A percentile compares a stretch with the other conserved stretches of the same genome.
Evolutionary conservation across 176 grass and related monocot species (phyloP).

Genomic region (Bolboschoenus planiculmis): DNA sequence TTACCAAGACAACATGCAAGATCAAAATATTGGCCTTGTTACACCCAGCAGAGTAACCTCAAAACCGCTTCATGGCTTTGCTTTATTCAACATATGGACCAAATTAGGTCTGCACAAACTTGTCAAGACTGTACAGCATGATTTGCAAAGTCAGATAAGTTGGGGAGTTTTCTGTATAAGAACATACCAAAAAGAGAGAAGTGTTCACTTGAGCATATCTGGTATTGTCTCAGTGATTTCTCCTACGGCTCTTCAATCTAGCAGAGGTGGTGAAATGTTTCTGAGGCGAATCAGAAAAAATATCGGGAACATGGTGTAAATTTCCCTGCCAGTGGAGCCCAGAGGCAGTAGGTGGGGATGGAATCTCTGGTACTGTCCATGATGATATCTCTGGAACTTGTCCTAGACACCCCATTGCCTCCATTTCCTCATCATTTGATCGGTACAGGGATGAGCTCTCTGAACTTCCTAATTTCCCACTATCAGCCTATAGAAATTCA

Average conservation of each 20-base stretch:
- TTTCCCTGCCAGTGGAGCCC: conserved; percentile 59
- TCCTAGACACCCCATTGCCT: conserved; percentile 39
- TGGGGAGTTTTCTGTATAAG: background rate
- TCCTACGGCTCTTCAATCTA: conserved; percentile 37
- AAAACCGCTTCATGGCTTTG: background rate
- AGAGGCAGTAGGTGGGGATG: conserved; percentile 57
- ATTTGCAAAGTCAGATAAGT: background rate
- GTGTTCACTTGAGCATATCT: background rate
- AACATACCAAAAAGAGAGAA: background rate
- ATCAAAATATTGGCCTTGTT: background rate
- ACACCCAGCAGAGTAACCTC: background rate
- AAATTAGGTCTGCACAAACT: background rate
- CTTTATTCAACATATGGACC: background rate
- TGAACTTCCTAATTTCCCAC: conserved; percentile 58
- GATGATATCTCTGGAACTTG: conserved; percentile 56
- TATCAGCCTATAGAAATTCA: conserved; percentile 51
- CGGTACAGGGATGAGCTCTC: conserved; percentile 44
- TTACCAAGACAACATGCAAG: background rate
- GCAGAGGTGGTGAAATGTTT: conserved; percentile 27
- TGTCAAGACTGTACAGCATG: background rate
- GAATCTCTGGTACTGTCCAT: conserved; percentile 65
- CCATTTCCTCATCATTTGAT: conserved; percentile 38
- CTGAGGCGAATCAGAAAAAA: conserved; percentile 39
- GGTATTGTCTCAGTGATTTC: conserved; percentile 17
- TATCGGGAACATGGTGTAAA: conserved; percentile 43